Base-by-base conservation (phyloP, 2,329 filamentous ascomycete species). In the Calonectria multiphialidica region DNA sequence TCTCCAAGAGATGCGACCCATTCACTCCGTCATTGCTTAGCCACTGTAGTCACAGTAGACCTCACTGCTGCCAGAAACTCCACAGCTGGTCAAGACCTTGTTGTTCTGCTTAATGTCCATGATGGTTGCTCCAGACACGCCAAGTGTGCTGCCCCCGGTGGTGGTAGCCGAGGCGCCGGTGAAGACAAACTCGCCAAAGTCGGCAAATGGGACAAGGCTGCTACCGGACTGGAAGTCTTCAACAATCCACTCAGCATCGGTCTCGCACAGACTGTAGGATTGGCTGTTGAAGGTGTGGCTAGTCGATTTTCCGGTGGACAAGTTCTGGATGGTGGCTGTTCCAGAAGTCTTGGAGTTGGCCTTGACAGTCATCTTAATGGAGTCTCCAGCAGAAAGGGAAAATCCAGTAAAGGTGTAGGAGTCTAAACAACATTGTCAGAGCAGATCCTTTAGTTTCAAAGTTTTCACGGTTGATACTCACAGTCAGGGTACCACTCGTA, bases 191-290 rank as follows among this genome's bases (percentile, higher is more conserved):
- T 73, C 76, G 57, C 78, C 81, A 66, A 83, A 83, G 74, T 83
- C 40, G 16, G 78, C 81, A 57, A 83, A 77, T 3, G 76, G 73
- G 16, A 83, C 81, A 33, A 69, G 68, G 65, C 75, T 74, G 53
- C 72, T 76, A 2, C 72, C 65, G 62, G 79, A 72, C 66, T 76
- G 72, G 71, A 82, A 83, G n/a, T 80, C 81, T 82, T 92, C 90
- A 16, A 92, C 89, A 75, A 92, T 91, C 90, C 90, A 92, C 78
- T 92, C 90, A 13, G 89, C 90, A 72, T 91, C 91, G 76, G 87
- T 86, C 77, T 89, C 84, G 77, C 87, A 89, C 16, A 91, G 85
- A 18, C 77, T 73, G n/a, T 80, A 81, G 2, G 79, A 79, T 62
- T 89, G 82, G 65, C 82, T 84, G 47, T 77, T 82, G 80, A 92